These are phyloP conservation scores for Gossypium arboreum DNA, from an alignment of 345 rosid genomes.

Conservation along the genomic window DNA sequence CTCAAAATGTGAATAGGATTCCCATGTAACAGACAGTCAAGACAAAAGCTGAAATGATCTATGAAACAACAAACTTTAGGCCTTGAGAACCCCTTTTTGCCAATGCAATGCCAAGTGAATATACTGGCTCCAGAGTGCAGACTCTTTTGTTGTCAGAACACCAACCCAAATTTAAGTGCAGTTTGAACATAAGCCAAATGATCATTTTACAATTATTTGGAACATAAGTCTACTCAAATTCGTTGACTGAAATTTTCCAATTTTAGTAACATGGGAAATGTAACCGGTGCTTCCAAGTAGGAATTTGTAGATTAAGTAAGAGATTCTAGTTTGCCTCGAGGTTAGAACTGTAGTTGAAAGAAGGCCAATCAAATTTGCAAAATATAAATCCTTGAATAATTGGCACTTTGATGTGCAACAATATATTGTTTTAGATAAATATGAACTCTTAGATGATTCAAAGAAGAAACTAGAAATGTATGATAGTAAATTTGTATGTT, in stretches of 20 bases:
- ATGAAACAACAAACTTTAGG: not conserved
- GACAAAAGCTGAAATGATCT: not conserved
- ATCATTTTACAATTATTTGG: not conserved
- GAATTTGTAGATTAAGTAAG: no score
- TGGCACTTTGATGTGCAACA: constrained; percentile 1
- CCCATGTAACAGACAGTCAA: not conserved
- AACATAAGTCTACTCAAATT: not conserved
- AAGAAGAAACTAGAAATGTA: constrained; percentile 21
- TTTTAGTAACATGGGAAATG: no score
- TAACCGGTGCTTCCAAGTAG: no score
- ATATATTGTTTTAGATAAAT: not conserved
- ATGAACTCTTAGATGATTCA: constrained; percentile 19
- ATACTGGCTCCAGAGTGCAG: not conserved
- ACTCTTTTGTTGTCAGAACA: no score
- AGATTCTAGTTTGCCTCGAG: no score
- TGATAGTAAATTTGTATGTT: constrained; percentile 27
- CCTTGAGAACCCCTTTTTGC: no score
- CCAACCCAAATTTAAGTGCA: not conserved
- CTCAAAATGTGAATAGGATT: not conserved
- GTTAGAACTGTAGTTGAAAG: no score
- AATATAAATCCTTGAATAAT: no score
- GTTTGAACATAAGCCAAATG: not conserved
- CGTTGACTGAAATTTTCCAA: no score
- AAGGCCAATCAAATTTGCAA: no score
- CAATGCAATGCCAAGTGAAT: not conserved